Evolutionary conservation across 2,329 filamentous ascomycete species (phyloP), one percentile per base, ranked within the genome.

Genomic region (Thelonectria olida): DNA sequence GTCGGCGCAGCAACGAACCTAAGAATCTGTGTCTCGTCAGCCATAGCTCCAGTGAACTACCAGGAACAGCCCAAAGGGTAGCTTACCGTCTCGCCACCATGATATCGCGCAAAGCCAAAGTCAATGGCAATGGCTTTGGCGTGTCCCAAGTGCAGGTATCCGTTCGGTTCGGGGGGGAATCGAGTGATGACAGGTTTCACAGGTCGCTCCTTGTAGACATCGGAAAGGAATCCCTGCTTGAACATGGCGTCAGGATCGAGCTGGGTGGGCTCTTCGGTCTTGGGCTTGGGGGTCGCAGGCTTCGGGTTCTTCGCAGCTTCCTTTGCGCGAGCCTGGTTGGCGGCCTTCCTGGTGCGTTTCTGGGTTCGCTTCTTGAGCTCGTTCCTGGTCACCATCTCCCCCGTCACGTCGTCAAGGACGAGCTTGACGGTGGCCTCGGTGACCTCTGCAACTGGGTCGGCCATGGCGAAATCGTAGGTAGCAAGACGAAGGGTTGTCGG

Each of bases 71-170:
- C 47, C 13, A 19, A 42, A 62, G 48, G 28, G 34, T 3, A 34
- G 34, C 69, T 73, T 63, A 75, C 73, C 47, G 73, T 77, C 63
- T 89, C 82, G 60, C 95, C 95, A 34, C 90, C 91, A 74, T 97
- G 92, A 73, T 90, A 89, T 73, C 87, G 88, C 13, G 96, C 95
- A 75, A 97, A 98, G 7, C 95, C 95, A 79, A 98, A 98, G 79
- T 98, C 97, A 77, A 98, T 88, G 0, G 93, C 91, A 76, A 98
- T 97, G 20, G 96, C 95, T 81, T 98, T 98, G 67, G 91, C 92
- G 75, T 98, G 96, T 19, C 95, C 95, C 69, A 98, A 91, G 74
- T 97, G 94, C 9, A 97, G 85, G 75, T 91, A 97, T 55, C 95
- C 96, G 76, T 98, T 98, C 48, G 96, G 96, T 79, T 95, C 92